Evolutionary conservation across 768 basidiomycete genomes (phyloP).

Genomic region (Boletus fagicola): DNA sequence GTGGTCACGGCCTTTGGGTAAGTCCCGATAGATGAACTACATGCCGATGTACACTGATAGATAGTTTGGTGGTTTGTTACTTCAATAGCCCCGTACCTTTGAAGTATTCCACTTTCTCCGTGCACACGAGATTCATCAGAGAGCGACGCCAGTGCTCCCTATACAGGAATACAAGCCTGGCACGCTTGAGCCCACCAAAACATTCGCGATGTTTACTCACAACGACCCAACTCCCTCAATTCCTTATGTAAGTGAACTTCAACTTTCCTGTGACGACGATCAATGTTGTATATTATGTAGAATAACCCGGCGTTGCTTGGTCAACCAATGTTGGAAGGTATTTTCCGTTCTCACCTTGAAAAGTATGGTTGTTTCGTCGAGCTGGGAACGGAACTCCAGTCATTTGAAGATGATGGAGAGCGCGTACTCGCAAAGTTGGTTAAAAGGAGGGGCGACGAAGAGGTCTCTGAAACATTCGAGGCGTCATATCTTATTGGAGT

Average conservation of each 20-base stretch:
- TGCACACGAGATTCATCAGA: slow-evolving; percentile 37
- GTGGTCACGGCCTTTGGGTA: slow-evolving; percentile 41
- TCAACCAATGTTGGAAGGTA: slow-evolving; percentile 32
- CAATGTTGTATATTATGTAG: background rate
- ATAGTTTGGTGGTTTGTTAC: background rate
- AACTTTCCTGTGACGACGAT: background rate
- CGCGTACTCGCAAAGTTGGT: slow-evolving; percentile 38
- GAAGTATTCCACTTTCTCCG: slow-evolving; percentile 44
- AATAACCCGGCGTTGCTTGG: slow-evolving; percentile 16
- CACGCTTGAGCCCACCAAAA: slow-evolving; percentile 17
- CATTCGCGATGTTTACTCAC: background rate
- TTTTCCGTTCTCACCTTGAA: slow-evolving; percentile 19
- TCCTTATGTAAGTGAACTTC: slow-evolving; percentile 24
- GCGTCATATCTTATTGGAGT: slow-evolving; percentile 40
- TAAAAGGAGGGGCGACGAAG: slow-evolving; percentile 23
- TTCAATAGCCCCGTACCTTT: slow-evolving; percentile 34
- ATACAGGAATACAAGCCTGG: slow-evolving; percentile 37
- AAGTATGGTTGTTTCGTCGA: slow-evolving; percentile 36
- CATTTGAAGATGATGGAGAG: slow-evolving; percentile 39
- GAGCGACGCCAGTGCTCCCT: slow-evolving; percentile 26
- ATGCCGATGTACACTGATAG: background rate
- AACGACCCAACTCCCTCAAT: slow-evolving; percentile 25
- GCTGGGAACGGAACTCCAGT: slow-evolving; percentile 44
- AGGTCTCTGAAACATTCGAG: slow-evolving; percentile 27
- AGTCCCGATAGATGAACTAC: background rate